Percentiles rank a stretch among this genome's conserved stretches.
phyloP scores from a whole-genome alignment of 192 early-diverging fungal genomes.

The Coemansia reversa region DNA sequence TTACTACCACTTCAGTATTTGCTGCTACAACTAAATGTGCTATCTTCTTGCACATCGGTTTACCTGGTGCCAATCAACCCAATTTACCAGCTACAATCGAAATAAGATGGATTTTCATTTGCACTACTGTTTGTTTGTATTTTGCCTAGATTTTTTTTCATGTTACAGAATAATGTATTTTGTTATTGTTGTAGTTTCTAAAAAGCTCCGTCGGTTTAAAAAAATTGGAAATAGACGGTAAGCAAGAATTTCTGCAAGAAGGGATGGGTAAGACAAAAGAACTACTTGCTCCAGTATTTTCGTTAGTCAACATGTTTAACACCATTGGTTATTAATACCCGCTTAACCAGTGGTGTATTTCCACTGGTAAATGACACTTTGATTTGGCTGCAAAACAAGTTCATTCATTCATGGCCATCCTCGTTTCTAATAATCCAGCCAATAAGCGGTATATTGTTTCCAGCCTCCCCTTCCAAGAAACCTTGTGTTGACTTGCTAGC shows the following conservation, averaged over 20 bases:
- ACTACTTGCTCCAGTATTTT: too few relatives aligned
- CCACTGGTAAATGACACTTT: slow-evolving; percentile 1
- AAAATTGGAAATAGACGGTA: background rate
- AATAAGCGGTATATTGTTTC: slow-evolving; percentile 37
- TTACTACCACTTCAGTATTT: slow-evolving; percentile 25
- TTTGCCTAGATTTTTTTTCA: background rate
- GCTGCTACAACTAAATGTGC: slow-evolving; percentile 26
- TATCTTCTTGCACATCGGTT: slow-evolving; percentile 39
- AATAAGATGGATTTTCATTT: slow-evolving; percentile 14
- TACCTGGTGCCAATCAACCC: background rate
- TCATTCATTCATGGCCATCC: background rate
- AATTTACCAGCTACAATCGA: slow-evolving; percentile 1
- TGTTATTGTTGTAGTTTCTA: background rate
- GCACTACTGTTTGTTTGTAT: background rate
- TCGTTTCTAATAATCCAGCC: slow-evolving; percentile 46
- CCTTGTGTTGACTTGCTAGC: slow-evolving; percentile 27
- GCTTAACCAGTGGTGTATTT: background rate
- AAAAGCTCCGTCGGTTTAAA: too few relatives aligned
- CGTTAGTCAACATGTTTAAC: too few relatives aligned
- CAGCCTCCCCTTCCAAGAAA: slow-evolving; percentile 29
- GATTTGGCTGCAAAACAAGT: background rate
- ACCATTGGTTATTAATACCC: too few relatives aligned
- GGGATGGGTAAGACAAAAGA: background rate
- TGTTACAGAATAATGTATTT: background rate
- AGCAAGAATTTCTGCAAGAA: background rate